Conservation (phyloP, 306 rosid genomes). For the Prunus mongolica region DNA sequence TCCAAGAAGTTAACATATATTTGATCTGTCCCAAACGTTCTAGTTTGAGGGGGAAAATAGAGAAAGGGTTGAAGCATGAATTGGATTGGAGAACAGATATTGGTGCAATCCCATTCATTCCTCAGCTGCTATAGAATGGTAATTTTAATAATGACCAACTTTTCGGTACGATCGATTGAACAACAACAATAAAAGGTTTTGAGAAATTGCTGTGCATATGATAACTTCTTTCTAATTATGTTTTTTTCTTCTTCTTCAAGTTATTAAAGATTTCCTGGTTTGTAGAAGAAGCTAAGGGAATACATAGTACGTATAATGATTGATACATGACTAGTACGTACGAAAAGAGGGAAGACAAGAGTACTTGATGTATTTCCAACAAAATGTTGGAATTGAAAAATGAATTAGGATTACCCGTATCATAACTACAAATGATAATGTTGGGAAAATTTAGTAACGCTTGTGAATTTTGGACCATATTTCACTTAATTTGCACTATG, state of each 20-base stretch:
- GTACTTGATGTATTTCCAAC: neutral
- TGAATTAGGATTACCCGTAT: neutral
- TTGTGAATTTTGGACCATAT: too few species aligned
- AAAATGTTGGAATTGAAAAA: neutral
- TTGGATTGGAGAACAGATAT: too few species aligned
- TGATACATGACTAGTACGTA: neutral
- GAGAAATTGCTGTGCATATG: neutral
- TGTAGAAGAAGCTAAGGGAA: neutral
- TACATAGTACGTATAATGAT: neutral
- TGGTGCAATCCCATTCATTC: too few species aligned
- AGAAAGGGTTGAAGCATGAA: too few species aligned
- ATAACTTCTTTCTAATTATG: neutral
- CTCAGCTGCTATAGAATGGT: too few species aligned
- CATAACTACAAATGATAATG: too few species aligned
- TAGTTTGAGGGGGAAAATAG: too few species aligned
- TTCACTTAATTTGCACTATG: too few species aligned
- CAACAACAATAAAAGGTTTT: neutral
- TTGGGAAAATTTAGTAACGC: too few species aligned
- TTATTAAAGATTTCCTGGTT: neutral
- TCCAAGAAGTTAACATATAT: too few species aligned
- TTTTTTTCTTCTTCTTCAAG: neutral
- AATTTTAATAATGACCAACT: neutral
- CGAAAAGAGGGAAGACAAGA: neutral
- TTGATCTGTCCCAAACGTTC: too few species aligned
- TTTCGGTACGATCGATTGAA: neutral